Conservation (phyloP, 2,329 filamentous ascomycete species). For the Pseudopyricularia cyperi region DNA sequence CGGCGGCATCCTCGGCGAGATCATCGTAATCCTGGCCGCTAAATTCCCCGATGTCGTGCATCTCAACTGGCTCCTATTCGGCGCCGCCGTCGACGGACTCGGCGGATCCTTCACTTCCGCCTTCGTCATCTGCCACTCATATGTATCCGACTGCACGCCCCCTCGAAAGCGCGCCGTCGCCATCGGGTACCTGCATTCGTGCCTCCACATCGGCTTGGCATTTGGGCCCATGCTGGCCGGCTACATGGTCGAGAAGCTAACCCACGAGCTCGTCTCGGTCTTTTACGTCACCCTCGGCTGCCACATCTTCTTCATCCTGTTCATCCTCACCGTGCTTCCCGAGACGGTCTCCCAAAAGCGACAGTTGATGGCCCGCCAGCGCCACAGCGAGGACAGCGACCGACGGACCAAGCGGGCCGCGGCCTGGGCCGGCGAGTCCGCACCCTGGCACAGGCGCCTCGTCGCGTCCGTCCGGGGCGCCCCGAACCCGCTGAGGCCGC, state of each 20-base stretch:
- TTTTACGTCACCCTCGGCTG: conserved; percentile 72
- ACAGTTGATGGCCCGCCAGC: conserved; percentile 58
- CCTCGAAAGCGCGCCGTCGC: conserved; percentile 67
- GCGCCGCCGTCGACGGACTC: conserved; percentile 67
- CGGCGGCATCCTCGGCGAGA: conserved; percentile 63
- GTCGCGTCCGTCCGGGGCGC: conserved; percentile 6
- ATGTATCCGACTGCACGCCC: conserved; percentile 77
- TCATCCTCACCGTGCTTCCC: conserved; percentile 59
- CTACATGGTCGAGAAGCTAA: conserved; percentile 64
- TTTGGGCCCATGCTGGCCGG: conserved; percentile 73
- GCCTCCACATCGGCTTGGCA: conserved; percentile 79
- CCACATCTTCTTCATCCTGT: conserved; percentile 61
- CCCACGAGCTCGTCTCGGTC: conserved; percentile 55
- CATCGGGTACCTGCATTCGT: conserved; percentile 84
- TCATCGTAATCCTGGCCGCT: conserved; percentile 66
- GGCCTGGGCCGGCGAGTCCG: conserved; percentile 19
- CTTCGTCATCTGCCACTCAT: conserved; percentile 66
- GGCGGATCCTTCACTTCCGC: conserved; percentile 81
- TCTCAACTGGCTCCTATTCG: conserved; percentile 68
- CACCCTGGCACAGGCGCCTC: conserved; percentile 7
- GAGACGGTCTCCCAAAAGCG: conserved; percentile 71
- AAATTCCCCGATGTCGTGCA: conserved; percentile 59
- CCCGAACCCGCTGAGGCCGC: conserved; percentile 62
- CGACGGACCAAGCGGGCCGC: neutral
- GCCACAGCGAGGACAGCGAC: conserved; percentile 27